Evolutionary conservation across 208 protist genomes (phyloP), one percentile per base, ranked within the genome.

Genomic region (Acanthamoeba castellanii): DNA sequence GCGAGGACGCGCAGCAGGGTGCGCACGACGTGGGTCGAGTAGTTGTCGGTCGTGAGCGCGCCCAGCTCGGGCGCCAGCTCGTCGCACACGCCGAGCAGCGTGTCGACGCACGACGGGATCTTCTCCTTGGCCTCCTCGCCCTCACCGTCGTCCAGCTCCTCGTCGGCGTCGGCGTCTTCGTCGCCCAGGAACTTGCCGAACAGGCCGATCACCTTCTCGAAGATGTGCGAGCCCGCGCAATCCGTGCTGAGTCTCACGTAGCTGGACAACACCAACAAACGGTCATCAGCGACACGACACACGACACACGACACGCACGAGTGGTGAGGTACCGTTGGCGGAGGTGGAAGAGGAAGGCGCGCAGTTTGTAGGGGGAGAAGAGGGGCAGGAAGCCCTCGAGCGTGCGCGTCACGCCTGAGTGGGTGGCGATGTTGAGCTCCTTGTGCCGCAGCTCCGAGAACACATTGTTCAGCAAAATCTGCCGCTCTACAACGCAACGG

Each of bases 401-500:
- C 42, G 45, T 85, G 14, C 76, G 76, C 13, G 42, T 85, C 16
- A 85, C 76, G 25, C 76, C 45, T 5, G 32, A 55, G 76, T 85
- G 76, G 42, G 45, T 85, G 76, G 76, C 76, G 27, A 85, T 45
- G 76, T 85, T 85, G 18, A 85, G 25, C 42, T 85, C 76, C 45
- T 85, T 85, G 76, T 55, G 42, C 76, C 76, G 32, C 34, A 85
- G 32, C 76, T 85, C 76, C 76, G 76, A 85, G 27, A 85, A 85
- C 76, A 85, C 76, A 85, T 85, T 85, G 42, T 85, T 85, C 25
- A 85, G 9, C 9, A 85, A 47, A 11, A 85, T 85, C 42, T 85
- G 42, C 11, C 76, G n/a, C 45, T 85, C 76, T 85, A 25, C 45
- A 34, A 14, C 11, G 13, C 7, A 74, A 74, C 11, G 52, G 52